Percentiles rank a stretch among this genome's conserved stretches.
These are phyloP conservation scores for Fraxinus anomala DNA, from an alignment of 257 asterid genomes.

Conservation along the genomic window DNA sequence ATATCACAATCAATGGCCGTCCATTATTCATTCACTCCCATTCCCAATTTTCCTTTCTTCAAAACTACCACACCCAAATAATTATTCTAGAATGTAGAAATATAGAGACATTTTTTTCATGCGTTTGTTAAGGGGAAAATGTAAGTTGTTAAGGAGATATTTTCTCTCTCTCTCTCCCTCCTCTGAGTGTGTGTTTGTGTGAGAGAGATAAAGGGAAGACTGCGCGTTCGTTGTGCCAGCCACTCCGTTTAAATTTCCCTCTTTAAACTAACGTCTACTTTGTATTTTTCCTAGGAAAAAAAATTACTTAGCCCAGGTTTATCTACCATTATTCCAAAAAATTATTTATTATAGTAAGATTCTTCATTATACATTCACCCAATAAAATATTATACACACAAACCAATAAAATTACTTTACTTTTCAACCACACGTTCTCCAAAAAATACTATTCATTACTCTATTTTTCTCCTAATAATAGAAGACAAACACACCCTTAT, in stretches of 20 bases:
- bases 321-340: too few relatives aligned
- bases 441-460: too few relatives aligned
- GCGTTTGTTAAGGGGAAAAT: neutral
- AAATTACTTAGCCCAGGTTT: too few relatives aligned
- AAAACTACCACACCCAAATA: conserved; percentile 10
- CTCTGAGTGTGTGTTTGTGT: conserved; percentile 5
- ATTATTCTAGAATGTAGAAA: conserved; percentile 4
- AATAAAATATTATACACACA: too few relatives aligned
- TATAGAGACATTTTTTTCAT: neutral
- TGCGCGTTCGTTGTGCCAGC: conserved; percentile 25
- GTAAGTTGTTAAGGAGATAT: neutral
- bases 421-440: too few relatives aligned
- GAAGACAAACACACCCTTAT: neutral
- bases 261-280: conserved; percentile 22
- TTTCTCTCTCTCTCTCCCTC: conserved; percentile 10
- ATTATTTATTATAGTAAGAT: too few relatives aligned
- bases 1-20: conserved; percentile 35
- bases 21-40: conserved; percentile 25
- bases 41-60: conserved; percentile 20
- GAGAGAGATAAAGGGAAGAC: conserved; percentile 16
- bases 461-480: too few relatives aligned
- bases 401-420: too few relatives aligned
- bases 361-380: too few relatives aligned
- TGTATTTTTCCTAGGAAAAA: conserved; percentile 2
- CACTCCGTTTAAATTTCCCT: conserved; percentile 32